phyloP scores from a whole-genome alignment of 2,329 filamentous ascomycete genomes.

The Sporothrix luriei region DNA sequence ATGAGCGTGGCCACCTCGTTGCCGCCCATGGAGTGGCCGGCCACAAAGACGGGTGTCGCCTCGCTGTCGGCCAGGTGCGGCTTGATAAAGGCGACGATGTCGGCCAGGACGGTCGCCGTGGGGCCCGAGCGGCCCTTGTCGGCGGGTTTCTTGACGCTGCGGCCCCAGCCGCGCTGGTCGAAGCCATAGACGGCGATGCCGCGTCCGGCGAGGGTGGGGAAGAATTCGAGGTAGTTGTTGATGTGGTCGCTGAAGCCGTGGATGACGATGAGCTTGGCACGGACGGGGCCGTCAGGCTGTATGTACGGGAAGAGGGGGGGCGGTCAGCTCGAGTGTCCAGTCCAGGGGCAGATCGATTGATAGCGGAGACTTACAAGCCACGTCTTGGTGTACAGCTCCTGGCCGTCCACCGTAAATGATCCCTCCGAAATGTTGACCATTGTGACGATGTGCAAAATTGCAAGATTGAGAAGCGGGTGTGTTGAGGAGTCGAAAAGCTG shows the following conservation, averaged over 20 bases:
- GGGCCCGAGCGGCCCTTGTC: conserved; percentile 74
- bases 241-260: conserved; percentile 91
- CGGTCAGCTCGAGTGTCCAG: not conserved
- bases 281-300: conserved; percentile 58
- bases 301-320: too few relatives aligned
- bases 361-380: conserved; percentile 54
- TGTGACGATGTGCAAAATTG: not conserved
- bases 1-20: conserved; percentile 69
- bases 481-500: not conserved
- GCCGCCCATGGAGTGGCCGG: conserved; percentile 92
- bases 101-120: conserved; percentile 70
- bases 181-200: conserved; percentile 77
- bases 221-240: conserved; percentile 74
- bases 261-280: conserved; percentile 76
- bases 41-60: conserved; percentile 69
- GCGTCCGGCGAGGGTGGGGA: conserved; percentile 66
- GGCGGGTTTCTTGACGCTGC: conserved; percentile 61
- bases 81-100: conserved; percentile 75
- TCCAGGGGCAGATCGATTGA: not conserved
- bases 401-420: conserved; percentile 51
- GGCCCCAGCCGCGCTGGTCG: conserved; percentile 90
- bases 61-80: conserved; percentile 49
- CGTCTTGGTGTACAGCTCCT: conserved; percentile 58
- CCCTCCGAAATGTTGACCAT: conserved; percentile 54
- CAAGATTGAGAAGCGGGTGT: too few relatives aligned